Evolutionary conservation across 495 filamentous ascomycete genomes (phyloP).

Genomic region (Cryomyces antarcticus): DNA sequence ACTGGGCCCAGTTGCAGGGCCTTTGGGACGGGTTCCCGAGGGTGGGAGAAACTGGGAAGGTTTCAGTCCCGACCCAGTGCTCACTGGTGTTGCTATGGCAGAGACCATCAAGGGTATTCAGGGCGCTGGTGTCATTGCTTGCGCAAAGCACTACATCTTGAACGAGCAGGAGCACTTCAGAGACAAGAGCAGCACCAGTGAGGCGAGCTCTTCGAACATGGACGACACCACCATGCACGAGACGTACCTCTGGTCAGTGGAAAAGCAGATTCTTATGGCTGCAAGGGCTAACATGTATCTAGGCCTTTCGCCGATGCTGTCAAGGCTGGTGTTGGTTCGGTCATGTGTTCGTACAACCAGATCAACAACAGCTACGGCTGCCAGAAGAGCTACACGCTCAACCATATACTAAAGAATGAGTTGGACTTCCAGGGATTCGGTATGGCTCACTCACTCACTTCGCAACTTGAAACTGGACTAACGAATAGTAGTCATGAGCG

Average conservation of each 20-base stretch:
- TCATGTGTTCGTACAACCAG: slow-evolving; percentile 90
- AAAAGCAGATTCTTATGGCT: slow-evolving; percentile 20
- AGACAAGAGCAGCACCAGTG: slow-evolving; percentile 26
- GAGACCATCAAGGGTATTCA: slow-evolving; percentile 22
- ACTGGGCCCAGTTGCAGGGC: slow-evolving; percentile 78
- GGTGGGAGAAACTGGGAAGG: slow-evolving; percentile 81
- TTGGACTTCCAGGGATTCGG: slow-evolving; percentile 82
- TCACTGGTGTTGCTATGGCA: slow-evolving; percentile 19
- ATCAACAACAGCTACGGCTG: slow-evolving; percentile 53
- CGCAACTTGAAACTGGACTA: background rate
- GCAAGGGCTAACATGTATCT: slow-evolving; percentile 14
- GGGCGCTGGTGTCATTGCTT: slow-evolving; percentile 20
- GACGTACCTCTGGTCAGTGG: slow-evolving; percentile 53
- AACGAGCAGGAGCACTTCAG: slow-evolving; percentile 47
- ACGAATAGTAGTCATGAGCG: slow-evolving; percentile 41
- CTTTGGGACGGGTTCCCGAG: slow-evolving; percentile 24
- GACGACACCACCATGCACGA: slow-evolving; percentile 94
- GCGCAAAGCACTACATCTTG: slow-evolving; percentile 21
- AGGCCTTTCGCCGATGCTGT: slow-evolving; percentile 45
- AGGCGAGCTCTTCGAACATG: slow-evolving; percentile 58
- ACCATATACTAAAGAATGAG: slow-evolving; percentile 75
- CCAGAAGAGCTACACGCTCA: slow-evolving; percentile 52
- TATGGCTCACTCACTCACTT: background rate
- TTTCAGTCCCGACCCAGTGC: slow-evolving; percentile 23
- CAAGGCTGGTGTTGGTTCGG: slow-evolving; percentile 19